Evolutionary conservation across 2,329 filamentous ascomycete genomes (phyloP).

Genomic region (Kalaharituber pfeilii): DNA sequence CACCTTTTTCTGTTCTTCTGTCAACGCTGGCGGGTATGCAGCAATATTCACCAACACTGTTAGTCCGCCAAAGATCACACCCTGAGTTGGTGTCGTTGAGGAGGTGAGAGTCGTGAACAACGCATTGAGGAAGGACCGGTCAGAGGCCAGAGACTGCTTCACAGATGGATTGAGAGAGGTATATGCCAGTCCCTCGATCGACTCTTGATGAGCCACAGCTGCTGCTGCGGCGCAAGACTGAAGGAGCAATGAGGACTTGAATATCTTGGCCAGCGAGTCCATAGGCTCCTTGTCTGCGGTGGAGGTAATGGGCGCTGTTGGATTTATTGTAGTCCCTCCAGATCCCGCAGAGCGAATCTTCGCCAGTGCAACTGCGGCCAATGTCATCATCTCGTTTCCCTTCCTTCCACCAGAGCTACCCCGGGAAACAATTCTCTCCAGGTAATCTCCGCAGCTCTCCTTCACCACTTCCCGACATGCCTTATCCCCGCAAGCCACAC

Average conservation of each 20-base stretch:
- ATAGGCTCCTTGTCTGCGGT: slow-evolving; percentile 31
- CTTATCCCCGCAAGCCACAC: slow-evolving; percentile 74
- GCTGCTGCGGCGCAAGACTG: slow-evolving; percentile 31
- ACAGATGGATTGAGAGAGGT: slow-evolving; percentile 70
- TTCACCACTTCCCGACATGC: slow-evolving; percentile 66
- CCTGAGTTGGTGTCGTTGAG: slow-evolving; percentile 44
- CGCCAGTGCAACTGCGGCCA: slow-evolving; percentile 57
- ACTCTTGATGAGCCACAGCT: slow-evolving; percentile 42
- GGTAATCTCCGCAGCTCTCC: slow-evolving; percentile 72
- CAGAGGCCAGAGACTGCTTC: slow-evolving; percentile 60
- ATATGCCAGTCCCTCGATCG: slow-evolving; percentile 83
- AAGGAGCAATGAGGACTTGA: slow-evolving; percentile 47
- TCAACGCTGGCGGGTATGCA: slow-evolving; percentile 54
- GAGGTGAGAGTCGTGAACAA: slow-evolving; percentile 42
- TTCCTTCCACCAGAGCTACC: slow-evolving; percentile 34
- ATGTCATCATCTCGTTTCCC: slow-evolving; percentile 38
- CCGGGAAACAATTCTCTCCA: slow-evolving; percentile 52
- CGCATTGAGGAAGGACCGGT: slow-evolving; percentile 44
- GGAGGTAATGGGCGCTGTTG: neutral
- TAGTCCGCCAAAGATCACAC: slow-evolving; percentile 65
- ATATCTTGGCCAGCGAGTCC: slow-evolving; percentile 46
- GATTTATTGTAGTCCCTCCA: neutral
- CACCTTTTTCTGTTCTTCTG: slow-evolving; percentile 86
- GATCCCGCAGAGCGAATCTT: slow-evolving; percentile 40
- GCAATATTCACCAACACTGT: slow-evolving; percentile 78